Evolutionary conservation across 805 yeast genomes (phyloP), one percentile per base, ranked within the genome.

Genomic region (Yamadazyma philogaea): DNA sequence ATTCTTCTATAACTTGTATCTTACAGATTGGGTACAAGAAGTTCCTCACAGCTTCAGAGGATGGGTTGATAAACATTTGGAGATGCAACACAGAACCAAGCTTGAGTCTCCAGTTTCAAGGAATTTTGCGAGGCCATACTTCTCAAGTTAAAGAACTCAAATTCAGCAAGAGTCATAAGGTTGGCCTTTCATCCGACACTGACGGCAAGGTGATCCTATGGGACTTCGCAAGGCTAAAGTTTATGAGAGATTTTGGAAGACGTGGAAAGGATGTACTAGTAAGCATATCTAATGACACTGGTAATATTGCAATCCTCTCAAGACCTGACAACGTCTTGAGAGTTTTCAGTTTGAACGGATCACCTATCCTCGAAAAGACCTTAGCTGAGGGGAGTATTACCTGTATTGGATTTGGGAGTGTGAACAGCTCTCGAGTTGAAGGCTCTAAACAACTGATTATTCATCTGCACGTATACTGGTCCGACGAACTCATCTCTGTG

Each of bases 21-120:
- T 54, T 68, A 21, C 68, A 72, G 26, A 51, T 77, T 22, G 74
- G 77, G 1, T 59, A 64, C 42, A 62, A 64, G 39, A 54, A 60
- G 30, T 67, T 80, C 46, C 43, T 77, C 10, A 67, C 80, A 2
- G 83, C 81, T 0, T 64, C 82, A 7, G 60, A 62, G 10, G 81
- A 74, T 54, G 91, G 91, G 1, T 61, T 78, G 1, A 71, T 87
- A 11, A 77, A 79, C 48, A 63, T 79, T 10, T 79, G 90, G 82
- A 72, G 63, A 40, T 72, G 74, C 48, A 55, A 63, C 12, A 53
- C 61, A 19, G 55, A 60, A 30, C 52, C 62, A 3, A 46, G 27
- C 3, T 31, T 48, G 10, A 55, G 50, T 51, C 60, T 77, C 28
- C 71, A 71, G 40, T 69, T 61, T 55, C 74, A 70, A 50, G 54